Percentiles rank a stretch among this genome's conserved stretches.
These are phyloP conservation scores for Lepidium aucheri DNA, from an alignment of 345 rosid species.

Conservation along the genomic window DNA sequence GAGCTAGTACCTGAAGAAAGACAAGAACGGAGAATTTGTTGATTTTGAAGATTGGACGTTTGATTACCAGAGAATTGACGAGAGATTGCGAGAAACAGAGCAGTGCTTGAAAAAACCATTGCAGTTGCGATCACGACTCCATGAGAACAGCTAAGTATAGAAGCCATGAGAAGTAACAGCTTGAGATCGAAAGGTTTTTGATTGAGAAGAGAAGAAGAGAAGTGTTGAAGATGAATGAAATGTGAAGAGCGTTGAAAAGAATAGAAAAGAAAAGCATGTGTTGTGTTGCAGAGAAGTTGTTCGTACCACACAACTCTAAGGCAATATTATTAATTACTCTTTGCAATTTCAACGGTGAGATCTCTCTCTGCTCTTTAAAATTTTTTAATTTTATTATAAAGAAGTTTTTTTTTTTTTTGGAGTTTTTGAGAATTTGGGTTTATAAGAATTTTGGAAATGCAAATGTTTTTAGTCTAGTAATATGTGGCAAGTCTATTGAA, in stretches of 20 bases:
- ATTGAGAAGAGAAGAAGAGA: neutral
- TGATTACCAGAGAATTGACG: constrained; percentile 31
- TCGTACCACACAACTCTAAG: constrained; percentile 14
- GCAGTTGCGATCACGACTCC: constrained; percentile 67
- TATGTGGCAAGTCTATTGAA: too few relatives aligned
- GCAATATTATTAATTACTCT: neutral
- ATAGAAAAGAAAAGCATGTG: too few relatives aligned
- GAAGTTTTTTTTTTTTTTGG: neutral
- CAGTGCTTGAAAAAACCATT: constrained; percentile 73
- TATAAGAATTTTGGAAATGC: neutral
- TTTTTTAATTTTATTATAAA: too few relatives aligned
- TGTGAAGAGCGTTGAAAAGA: neutral
- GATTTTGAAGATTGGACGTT: constrained; percentile 7
- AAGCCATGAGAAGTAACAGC: constrained; percentile 12
- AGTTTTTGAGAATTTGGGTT: neutral
- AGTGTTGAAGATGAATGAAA: constrained; percentile 8
- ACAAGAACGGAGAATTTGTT: constrained; percentile 40
- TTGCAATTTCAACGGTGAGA: constrained; percentile 15
- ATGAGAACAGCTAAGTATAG: constrained; percentile 33
- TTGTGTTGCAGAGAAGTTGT: constrained; percentile 16
- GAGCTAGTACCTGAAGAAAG: constrained; percentile 44
- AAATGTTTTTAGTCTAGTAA: too few relatives aligned
- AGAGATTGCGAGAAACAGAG: constrained; percentile 56
- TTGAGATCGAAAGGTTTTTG: neutral
- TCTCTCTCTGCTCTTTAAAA: neutral